Conservation (phyloP, 345 rosid genomes). For the Stellera chamaejasme region DNA sequence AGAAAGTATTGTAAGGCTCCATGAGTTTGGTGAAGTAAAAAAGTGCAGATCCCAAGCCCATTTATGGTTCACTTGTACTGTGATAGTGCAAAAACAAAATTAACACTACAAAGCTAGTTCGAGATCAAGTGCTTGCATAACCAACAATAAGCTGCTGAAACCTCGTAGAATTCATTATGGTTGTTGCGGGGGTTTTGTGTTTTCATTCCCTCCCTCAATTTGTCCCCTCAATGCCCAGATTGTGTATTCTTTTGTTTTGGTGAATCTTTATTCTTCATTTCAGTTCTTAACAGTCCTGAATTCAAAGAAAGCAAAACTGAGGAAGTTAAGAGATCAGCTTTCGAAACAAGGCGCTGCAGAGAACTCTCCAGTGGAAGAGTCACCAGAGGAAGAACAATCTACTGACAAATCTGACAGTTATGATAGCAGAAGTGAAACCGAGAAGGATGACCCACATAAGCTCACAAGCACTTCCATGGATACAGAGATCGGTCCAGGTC, state of each 20-base stretch:
- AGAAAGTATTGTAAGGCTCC: too few species aligned
- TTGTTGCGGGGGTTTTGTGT: too few species aligned
- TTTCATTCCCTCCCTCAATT: too few species aligned
- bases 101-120: too few species aligned
- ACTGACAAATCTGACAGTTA: slow-evolving; percentile 59
- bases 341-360: slow-evolving; percentile 31
- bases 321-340: slow-evolving; percentile 65
- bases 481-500: slow-evolving; percentile 19
- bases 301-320: slow-evolving; percentile 76
- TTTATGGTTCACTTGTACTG: too few species aligned
- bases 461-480: slow-evolving; percentile 28
- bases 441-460: slow-evolving; percentile 34
- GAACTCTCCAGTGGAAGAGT: slow-evolving; percentile 33
- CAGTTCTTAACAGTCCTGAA: slow-evolving; percentile 70
- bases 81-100: too few species aligned
- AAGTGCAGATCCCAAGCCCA: too few species aligned
- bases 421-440: slow-evolving; percentile 35
- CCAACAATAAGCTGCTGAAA: too few species aligned
- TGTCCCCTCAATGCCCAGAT: too few species aligned
- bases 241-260: background rate
- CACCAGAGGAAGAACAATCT: slow-evolving; percentile 43
- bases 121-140: too few species aligned
- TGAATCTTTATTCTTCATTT: slow-evolving; percentile 11
- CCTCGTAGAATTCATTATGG: too few species aligned
- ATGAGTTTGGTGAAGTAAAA: too few species aligned